Percentiles rank a stretch among this genome's conserved stretches.
phyloP scores from a whole-genome alignment of 192 early-diverging fungal species.

The Umbelopsis sp. region DNA sequence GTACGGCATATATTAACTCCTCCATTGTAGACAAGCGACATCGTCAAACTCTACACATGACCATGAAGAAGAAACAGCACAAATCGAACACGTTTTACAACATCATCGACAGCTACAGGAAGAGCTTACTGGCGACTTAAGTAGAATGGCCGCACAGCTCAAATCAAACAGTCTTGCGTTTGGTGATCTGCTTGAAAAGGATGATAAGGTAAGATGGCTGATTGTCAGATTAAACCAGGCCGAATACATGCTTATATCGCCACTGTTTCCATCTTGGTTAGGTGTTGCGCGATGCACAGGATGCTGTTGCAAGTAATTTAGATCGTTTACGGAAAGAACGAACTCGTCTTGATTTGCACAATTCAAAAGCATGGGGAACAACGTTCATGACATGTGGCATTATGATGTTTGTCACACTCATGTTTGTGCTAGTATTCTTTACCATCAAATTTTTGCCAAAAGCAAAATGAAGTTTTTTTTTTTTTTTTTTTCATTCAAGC shows the following conservation, averaged over 20 bases:
- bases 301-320: conserved; percentile 40
- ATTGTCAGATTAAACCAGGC: no score
- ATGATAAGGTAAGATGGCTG: conserved; percentile 33
- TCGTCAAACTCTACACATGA: not conserved
- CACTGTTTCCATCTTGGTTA: not conserved
- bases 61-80: conserved; percentile 36
- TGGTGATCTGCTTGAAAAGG: conserved; percentile 43
- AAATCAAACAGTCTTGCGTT: conserved; percentile 51
- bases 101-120: conserved; percentile 55
- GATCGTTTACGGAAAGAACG: conserved; percentile 37
- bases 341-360: conserved; percentile 35
- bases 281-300: conserved; percentile 42
- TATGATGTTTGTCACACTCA: conserved; percentile 46
- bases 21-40: not conserved
- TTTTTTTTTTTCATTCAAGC: not conserved
- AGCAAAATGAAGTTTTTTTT: conserved; percentile 7
- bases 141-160: conserved; percentile 47
- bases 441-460: conserved; percentile 47
- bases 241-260: no score
- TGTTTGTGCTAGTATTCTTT: conserved; percentile 47
- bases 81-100: conserved; percentile 44
- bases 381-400: conserved; percentile 48
- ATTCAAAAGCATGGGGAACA: conserved; percentile 46
- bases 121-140: conserved; percentile 49
- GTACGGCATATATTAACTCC: not conserved